Evolutionary conservation across 768 basidiomycete species (phyloP).

Genomic region (Suillus subalutaceus): DNA sequence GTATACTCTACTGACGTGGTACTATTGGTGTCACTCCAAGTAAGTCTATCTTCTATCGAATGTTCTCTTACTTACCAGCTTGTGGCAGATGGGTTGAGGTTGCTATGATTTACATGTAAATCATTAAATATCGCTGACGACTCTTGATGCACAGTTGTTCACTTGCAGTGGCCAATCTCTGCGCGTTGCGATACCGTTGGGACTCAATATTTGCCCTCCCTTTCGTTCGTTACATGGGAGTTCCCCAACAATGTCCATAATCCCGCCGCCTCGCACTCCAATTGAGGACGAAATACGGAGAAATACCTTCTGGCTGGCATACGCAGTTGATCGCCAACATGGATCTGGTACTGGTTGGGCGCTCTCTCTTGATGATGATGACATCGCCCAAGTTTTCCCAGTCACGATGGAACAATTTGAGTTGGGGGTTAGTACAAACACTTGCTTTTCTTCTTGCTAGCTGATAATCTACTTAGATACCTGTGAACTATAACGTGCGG

Average conservation of each 20-base stretch:
- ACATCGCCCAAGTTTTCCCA: slow-evolving; percentile 72
- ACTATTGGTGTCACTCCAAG: slow-evolving; percentile 76
- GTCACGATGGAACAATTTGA: slow-evolving; percentile 62
- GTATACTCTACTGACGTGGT: slow-evolving; percentile 66
- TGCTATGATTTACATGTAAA: slow-evolving; percentile 17
- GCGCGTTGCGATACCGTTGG: slow-evolving; percentile 64
- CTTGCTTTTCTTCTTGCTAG: slow-evolving; percentile 5
- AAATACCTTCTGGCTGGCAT: slow-evolving; percentile 76
- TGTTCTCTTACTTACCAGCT: background rate
- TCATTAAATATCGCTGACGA: slow-evolving; percentile 12
- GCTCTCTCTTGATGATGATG: slow-evolving; percentile 69
- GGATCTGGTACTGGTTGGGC: slow-evolving; percentile 76
- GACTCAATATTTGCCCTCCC: slow-evolving; percentile 67
- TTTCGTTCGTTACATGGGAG: slow-evolving; percentile 68
- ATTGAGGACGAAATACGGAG: slow-evolving; percentile 73
- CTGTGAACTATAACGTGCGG: slow-evolving; percentile 52
- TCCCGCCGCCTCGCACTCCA: slow-evolving; percentile 59
- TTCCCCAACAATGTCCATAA: slow-evolving; percentile 57
- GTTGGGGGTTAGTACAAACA: slow-evolving; percentile 50
- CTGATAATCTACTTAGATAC: slow-evolving; percentile 36
- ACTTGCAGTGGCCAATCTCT: slow-evolving; percentile 57
- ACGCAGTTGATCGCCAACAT: slow-evolving; percentile 67
- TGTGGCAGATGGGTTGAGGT: slow-evolving; percentile 72
- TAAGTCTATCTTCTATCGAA: slow-evolving; percentile 29
- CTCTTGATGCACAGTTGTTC: slow-evolving; percentile 50